Base-by-base conservation (phyloP, 768 basidiomycete species). In the Naematelia encephala region DNA sequence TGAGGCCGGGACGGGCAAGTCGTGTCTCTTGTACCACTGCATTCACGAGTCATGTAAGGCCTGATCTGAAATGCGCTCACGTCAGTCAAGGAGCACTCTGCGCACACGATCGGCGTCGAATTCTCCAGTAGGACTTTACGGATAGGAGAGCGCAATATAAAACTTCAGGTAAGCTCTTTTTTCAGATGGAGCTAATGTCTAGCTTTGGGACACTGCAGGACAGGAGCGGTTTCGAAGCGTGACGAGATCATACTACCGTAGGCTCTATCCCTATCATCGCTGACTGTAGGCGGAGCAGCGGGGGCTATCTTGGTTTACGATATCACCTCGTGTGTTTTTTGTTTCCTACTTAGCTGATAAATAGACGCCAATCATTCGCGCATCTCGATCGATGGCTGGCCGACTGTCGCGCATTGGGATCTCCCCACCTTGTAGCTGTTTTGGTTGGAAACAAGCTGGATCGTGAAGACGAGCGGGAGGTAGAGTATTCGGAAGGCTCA, bases 51-150 rank as follows among this genome's bases (percentile, higher is more conserved):
- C 87, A 59, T 97, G 94, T 96, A 68, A 66, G 91, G 83, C 13
- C 4, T 39, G 26, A 56, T 59, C 3, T 39, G 34, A 39, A 39
- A 2, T 29, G 11, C 13, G 25, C 43, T 50, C 4, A 59, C 69
- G 12, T 28, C 61, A 96, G 92, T 93, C 83, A 94, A 92, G 79
- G 87, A 90, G 66, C 88, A 94, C 78, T 91, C 91, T 4, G 89
- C 93, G 79, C 96, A 98, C 77, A 98, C 96, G 13, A 98, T 99
- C 59, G 96, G 94, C 10, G 96, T 99, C 26, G 96, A 98, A 74
- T 98, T 99, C 75, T 91, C 91, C 16, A 94, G 91, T 74, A 82
- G 92, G 66, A 92, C 91, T 0, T 85, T 99, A 60, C 88, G 87
- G 70, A 82, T 98, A 22, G 93, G 90, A 52, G 92, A 96, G 81